Evolutionary conservation across 257 asterid genomes (phyloP).

Genomic region (Buddleja alternifolia): DNA sequence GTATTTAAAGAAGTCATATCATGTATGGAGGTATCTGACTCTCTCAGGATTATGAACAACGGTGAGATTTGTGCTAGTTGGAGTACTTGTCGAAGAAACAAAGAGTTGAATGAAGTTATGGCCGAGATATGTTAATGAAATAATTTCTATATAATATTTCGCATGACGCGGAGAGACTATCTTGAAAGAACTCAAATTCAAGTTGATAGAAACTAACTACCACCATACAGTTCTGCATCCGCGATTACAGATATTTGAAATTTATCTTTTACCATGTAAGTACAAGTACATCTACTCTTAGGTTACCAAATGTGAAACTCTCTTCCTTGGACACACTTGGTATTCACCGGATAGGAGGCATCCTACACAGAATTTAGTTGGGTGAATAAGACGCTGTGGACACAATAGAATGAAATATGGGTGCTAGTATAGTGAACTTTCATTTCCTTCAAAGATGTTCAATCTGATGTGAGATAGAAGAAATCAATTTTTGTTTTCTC

Average conservation of each 20-base stretch:
- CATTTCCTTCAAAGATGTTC: not conserved
- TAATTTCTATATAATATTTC: not conserved
- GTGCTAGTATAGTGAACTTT: not conserved
- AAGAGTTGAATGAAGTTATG: not conserved
- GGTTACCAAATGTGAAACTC: not conserved
- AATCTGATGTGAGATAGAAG: not conserved
- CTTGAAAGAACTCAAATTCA: not conserved
- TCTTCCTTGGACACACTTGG: not conserved
- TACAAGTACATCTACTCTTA: not conserved
- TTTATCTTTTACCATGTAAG: not conserved
- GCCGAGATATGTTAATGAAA: not conserved
- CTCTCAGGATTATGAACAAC: not conserved
- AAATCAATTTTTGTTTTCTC: not conserved
- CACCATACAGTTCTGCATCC: not conserved
- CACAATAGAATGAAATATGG: not conserved
- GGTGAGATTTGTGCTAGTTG: not conserved
- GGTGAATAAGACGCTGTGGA: not conserved
- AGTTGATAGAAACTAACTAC: not conserved
- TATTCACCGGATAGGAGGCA: not conserved
- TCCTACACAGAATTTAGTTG: not conserved
- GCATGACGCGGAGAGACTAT: not conserved
- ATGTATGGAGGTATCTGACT: not conserved
- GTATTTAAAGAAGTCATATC: not conserved
- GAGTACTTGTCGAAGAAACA: not conserved
- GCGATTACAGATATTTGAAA: not conserved